Evolutionary conservation across 2,329 filamentous ascomycete species (phyloP).

Genomic region (Cercospora brassicicola): DNA sequence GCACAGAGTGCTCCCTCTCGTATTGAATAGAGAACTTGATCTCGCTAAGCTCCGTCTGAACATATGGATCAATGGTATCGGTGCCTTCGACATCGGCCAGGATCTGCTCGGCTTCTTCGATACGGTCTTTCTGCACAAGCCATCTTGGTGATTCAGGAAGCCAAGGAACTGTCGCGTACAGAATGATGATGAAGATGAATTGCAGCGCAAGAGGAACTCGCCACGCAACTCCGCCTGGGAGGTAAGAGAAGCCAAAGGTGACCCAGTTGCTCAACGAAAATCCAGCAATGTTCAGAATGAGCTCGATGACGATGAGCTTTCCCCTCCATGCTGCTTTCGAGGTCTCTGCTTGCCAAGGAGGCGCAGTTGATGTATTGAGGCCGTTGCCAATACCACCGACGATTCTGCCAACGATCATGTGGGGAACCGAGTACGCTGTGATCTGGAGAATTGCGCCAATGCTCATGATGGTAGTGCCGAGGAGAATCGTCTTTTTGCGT

Average conservation of each 20-base stretch:
- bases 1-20: constrained; percentile 52
- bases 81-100: constrained; percentile 52
- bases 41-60: constrained; percentile 47
- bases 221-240: constrained; percentile 47
- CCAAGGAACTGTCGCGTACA: constrained; percentile 50
- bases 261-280: constrained; percentile 56
- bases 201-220: constrained; percentile 52
- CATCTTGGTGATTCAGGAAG: constrained; percentile 51
- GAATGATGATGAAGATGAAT: constrained; percentile 52
- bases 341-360: constrained; percentile 55
- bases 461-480: constrained; percentile 53
- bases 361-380: constrained; percentile 50
- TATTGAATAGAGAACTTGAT: constrained; percentile 53
- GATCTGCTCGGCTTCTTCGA: constrained; percentile 52
- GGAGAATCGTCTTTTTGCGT: constrained; percentile 50
- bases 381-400: constrained; percentile 53
- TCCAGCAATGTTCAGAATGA: constrained; percentile 52
- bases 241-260: constrained; percentile 53
- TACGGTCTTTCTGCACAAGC: constrained; percentile 48
- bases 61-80: constrained; percentile 47
- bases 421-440: constrained; percentile 46
- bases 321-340: constrained; percentile 45
- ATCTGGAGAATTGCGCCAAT: constrained; percentile 53
- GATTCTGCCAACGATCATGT: constrained; percentile 54
- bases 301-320: constrained; percentile 41